Evolutionary conservation across 345 rosid genomes (phyloP).

Genomic region (Eutrema japonicum): DNA sequence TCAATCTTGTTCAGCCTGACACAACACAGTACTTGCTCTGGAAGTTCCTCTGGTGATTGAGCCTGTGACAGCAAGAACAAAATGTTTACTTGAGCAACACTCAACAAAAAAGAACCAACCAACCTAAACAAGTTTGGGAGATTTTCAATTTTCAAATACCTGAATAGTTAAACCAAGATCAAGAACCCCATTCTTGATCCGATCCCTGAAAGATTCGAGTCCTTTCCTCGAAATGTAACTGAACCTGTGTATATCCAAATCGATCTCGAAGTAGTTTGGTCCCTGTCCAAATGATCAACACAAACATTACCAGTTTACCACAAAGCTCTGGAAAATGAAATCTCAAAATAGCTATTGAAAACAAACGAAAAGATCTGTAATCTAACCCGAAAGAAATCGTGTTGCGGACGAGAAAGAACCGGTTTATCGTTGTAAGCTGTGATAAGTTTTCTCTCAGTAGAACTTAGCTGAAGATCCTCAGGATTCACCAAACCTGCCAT

Average conservation of each 20-base stretch:
- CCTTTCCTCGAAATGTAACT: constrained; percentile 90
- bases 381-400: constrained; percentile 67
- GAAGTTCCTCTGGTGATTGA: constrained; percentile 81
- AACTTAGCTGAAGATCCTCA: constrained; percentile 68
- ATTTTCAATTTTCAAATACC: constrained; percentile 48
- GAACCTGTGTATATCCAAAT: constrained; percentile 81
- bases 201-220: constrained; percentile 77
- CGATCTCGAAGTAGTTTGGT: constrained; percentile 79
- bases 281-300: constrained; percentile 53
- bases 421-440: constrained; percentile 76
- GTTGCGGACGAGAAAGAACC: constrained; percentile 88
- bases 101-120: neutral
- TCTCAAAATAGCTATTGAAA: neutral
- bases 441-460: constrained; percentile 75
- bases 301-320: neutral
- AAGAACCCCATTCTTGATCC: constrained; percentile 60
- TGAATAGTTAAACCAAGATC: constrained; percentile 84
- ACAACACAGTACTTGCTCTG: constrained; percentile 82
- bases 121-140: neutral
- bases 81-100: constrained; percentile 20
- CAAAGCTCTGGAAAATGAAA: constrained; percentile 1
- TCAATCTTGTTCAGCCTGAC: constrained; percentile 71
- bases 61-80: constrained; percentile 51
- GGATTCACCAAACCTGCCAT: constrained; percentile 73
- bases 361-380: neutral